Conservation (phyloP, 1,139 yeast genomes). For the Geotrichum histeridarum region DNA sequence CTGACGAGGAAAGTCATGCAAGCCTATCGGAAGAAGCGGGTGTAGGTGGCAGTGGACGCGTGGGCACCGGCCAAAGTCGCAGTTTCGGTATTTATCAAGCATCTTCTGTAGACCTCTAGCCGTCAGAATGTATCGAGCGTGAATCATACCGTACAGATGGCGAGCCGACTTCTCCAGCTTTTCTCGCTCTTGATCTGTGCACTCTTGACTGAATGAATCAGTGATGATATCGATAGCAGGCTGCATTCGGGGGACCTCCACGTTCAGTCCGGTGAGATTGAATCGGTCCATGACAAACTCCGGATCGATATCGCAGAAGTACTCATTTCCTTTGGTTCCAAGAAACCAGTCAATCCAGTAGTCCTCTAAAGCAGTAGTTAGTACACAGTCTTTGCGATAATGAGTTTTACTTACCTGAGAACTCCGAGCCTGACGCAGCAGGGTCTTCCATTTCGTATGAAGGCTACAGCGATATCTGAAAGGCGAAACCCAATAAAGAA, state of each 20-base stretch:
- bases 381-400: background rate
- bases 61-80: conserved; percentile 96
- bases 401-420: conserved; percentile 9
- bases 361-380: conserved; percentile 43
- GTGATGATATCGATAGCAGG: conserved; percentile 80
- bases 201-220: conserved; percentile 47
- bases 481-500: too few relatives aligned
- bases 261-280: conserved; percentile 85
- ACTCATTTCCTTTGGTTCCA: conserved; percentile 89
- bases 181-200: conserved; percentile 53
- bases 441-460: background rate
- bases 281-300: conserved; percentile 91
- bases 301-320: conserved; percentile 89
- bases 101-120: conserved; percentile 85
- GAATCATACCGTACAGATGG: conserved; percentile 69
- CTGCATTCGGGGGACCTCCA: conserved; percentile 75
- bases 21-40: conserved; percentile 88
- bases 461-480: background rate
- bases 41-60: conserved; percentile 85
- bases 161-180: conserved; percentile 74
- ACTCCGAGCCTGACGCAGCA: conserved; percentile 9
- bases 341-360: conserved; percentile 93
- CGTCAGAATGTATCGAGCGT: conserved; percentile 82
- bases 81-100: conserved; percentile 80
- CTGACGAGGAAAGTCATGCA: conserved; percentile 77